These are phyloP conservation scores for Vanderwaltozyma tropicalis DNA, from an alignment of 805 yeast species.

Conservation along the genomic window DNA sequence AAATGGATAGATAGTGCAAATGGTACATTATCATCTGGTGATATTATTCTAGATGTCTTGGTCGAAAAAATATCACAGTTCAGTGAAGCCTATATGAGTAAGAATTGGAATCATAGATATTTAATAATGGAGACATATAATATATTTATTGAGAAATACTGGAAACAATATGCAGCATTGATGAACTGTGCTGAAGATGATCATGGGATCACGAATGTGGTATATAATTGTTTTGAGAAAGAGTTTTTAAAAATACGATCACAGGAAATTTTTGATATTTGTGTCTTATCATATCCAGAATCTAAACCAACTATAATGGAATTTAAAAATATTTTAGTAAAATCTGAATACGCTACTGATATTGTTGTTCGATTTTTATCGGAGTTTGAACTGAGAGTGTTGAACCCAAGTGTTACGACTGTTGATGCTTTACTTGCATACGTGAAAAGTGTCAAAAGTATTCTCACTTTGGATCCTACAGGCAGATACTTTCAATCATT, in stretches of 20 bases:
- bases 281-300: constrained; percentile 40
- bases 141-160: constrained; percentile 17
- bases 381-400: constrained; percentile 26
- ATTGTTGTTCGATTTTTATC: constrained; percentile 12
- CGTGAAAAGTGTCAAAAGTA: constrained; percentile 59
- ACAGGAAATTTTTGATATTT: constrained; percentile 48
- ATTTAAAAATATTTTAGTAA: constrained; percentile 40
- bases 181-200: constrained; percentile 20
- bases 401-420: constrained; percentile 79
- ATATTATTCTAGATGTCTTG: constrained; percentile 15
- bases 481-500: constrained; percentile 76
- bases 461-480: constrained; percentile 70
- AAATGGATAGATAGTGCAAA: constrained; percentile 19
- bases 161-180: constrained; percentile 17
- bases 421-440: constrained; percentile 59
- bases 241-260: constrained; percentile 34
- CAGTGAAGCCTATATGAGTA: constrained; percentile 13
- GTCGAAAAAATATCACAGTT: constrained; percentile 12
- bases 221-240: constrained; percentile 19
- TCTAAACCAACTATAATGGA: constrained; percentile 50
- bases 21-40: constrained; percentile 10
- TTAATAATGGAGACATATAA: constrained; percentile 21
- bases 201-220: constrained; percentile 17
- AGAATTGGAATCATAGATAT: constrained; percentile 12
- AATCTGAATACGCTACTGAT: constrained; percentile 19